Conservation (phyloP, 257 asterid genomes). For the Plantago ovata region DNA sequence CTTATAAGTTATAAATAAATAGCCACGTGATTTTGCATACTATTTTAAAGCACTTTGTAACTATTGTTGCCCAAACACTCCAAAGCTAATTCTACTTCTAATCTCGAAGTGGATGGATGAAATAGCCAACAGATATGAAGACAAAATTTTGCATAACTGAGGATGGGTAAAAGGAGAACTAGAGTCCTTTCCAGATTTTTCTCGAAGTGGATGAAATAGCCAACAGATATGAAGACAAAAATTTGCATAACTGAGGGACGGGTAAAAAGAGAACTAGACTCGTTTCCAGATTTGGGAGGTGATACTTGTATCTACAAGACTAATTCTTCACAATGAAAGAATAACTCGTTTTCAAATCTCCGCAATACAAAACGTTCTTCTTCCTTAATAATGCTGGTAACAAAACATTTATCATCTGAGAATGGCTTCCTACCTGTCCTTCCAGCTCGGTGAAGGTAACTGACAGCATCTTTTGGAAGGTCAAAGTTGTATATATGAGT, state of each 20-base stretch:
- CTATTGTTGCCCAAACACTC: background rate
- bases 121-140: constrained; percentile 1
- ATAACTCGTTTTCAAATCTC: constrained; percentile 78
- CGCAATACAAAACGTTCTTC: constrained; percentile 83
- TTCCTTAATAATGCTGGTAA: constrained; percentile 66
- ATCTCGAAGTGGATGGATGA: constrained; percentile 1
- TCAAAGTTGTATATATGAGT: constrained; percentile 92
- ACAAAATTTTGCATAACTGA: constrained; percentile 9
- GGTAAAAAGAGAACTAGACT: constrained; percentile 8
- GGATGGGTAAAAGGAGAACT: constrained; percentile 9
- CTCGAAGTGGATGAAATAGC: constrained; percentile 4
- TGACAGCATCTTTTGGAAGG: constrained; percentile 81
- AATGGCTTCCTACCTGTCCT: constrained; percentile 96
- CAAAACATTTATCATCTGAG: constrained; percentile 71
- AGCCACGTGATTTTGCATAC: no score
- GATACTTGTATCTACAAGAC: constrained; percentile 26
- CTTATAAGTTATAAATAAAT: no score
- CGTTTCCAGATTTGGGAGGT: constrained; percentile 5
- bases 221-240: background rate
- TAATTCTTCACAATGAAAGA: constrained; percentile 71
- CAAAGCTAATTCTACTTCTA: background rate
- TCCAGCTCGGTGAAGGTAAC: constrained; percentile 97
- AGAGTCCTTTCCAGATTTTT: constrained; percentile 3
- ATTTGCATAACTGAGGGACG: constrained; percentile 8
- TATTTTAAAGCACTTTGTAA: no score